These are phyloP conservation scores for Penicillium paneum DNA, from an alignment of 2,329 filamentous ascomycete genomes.

Conservation along the genomic window DNA sequence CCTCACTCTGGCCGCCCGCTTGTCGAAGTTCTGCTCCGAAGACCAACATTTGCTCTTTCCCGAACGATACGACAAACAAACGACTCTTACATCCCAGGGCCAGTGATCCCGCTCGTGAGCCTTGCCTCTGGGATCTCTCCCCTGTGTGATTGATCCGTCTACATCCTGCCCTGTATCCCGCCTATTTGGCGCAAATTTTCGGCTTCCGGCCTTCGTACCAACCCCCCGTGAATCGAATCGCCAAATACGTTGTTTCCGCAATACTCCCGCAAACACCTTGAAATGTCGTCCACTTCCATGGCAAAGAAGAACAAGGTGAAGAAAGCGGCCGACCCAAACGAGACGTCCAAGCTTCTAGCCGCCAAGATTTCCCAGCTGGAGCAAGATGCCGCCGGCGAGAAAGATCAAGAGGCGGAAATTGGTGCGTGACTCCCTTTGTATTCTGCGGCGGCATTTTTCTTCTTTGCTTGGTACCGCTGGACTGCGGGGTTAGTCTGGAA, in stretches of 20 bases:
- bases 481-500: conserved; percentile 14
- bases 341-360: conserved; percentile 86
- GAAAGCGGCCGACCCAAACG: conserved; percentile 77
- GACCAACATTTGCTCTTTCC: conserved; percentile 5
- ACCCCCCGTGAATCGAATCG: not conserved
- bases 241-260: conserved; percentile 8
- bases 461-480: conserved; percentile 1
- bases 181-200: conserved; percentile 22
- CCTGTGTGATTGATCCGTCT: conserved; percentile 17
- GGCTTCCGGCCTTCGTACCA: conserved; percentile 6
- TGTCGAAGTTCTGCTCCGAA: conserved; percentile 11
- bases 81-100: conserved; percentile 18
- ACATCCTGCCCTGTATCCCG: conserved; percentile 9
- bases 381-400: conserved; percentile 86
- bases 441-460: not conserved
- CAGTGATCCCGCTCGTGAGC: conserved; percentile 16
- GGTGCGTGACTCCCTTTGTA: conserved; percentile 55
- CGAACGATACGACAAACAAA: not conserved
- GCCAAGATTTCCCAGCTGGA: conserved; percentile 95
- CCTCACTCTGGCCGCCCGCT: conserved; percentile 7
- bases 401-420: conserved; percentile 94
- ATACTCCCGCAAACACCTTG: conserved; percentile 5
- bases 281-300: conserved; percentile 50
- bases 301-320: conserved; percentile 80
- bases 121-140: conserved; percentile 21